Evolutionary conservation across 352 stramenopile species (phyloP).

Genomic region (Phytophthora tubulina): DNA sequence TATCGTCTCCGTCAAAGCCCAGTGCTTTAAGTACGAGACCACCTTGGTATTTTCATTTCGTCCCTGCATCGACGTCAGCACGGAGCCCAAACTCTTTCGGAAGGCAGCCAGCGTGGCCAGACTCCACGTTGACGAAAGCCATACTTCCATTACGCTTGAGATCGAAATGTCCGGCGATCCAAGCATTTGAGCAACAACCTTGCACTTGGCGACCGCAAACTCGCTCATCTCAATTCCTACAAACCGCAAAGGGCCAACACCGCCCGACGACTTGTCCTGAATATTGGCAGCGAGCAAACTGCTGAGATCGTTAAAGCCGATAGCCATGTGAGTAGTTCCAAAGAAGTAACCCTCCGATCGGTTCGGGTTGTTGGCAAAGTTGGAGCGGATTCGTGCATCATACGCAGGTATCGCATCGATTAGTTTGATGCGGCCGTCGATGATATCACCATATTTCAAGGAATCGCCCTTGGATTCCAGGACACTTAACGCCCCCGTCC

Average conservation of each 20-base stretch:
- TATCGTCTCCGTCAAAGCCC: constrained; percentile 22
- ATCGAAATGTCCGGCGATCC: constrained; percentile 15
- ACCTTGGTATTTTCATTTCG: constrained; percentile 29
- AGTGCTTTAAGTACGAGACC: constrained; percentile 34
- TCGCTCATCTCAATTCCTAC: constrained; percentile 45
- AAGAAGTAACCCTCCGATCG: constrained; percentile 29
- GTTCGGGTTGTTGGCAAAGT: constrained; percentile 29
- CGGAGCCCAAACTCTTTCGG: constrained; percentile 6
- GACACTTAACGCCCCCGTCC: constrained; percentile 23
- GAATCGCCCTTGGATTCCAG: neutral
- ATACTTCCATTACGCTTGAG: constrained; percentile 40
- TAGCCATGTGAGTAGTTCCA: constrained; percentile 31
- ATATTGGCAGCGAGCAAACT: constrained; percentile 23
- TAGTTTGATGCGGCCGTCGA: constrained; percentile 18
- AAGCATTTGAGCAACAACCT: constrained; percentile 41
- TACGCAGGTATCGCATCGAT: constrained; percentile 8
- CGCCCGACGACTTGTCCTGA: neutral
- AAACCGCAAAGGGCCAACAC: constrained; percentile 20
- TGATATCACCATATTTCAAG: constrained; percentile 22
- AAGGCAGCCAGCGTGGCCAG: constrained; percentile 29
- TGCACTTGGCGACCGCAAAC: constrained; percentile 40
- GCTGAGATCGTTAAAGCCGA: constrained; percentile 39
- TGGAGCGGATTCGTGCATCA: constrained; percentile 15
- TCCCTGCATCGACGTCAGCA: constrained; percentile 9
- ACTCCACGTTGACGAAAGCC: constrained; percentile 42